phyloP scores from a whole-genome alignment of 768 basidiomycete species.

The Paxillus involutus region DNA sequence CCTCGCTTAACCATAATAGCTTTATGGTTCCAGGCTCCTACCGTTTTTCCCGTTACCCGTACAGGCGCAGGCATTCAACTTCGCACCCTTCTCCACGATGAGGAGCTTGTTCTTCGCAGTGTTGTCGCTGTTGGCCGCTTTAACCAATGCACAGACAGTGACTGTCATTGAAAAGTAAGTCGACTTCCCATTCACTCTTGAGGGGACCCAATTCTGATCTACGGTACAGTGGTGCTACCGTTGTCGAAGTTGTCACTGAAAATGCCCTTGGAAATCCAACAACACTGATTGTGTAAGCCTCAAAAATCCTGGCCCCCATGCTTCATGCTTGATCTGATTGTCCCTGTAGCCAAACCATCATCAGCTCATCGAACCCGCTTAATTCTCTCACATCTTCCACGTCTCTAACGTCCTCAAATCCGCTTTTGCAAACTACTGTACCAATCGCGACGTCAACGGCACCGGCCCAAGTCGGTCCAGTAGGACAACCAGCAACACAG shows the following conservation, averaged over 20 bases:
- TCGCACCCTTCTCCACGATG: slow-evolving; percentile 15
- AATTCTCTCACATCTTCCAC: slow-evolving; percentile 12
- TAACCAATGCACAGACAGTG: slow-evolving; percentile 43
- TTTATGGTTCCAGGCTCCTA: background rate
- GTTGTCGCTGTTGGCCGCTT: slow-evolving; percentile 17
- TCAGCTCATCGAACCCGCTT: slow-evolving; percentile 7
- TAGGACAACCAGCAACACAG: slow-evolving; percentile 50
- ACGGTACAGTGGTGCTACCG: slow-evolving; percentile 41
- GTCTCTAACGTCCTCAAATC: slow-evolving; percentile 16
- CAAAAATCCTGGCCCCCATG: background rate
- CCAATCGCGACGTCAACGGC: slow-evolving; percentile 22
- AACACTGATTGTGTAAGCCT: slow-evolving; percentile 45
- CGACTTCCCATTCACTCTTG: background rate
- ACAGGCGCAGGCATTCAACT: background rate
- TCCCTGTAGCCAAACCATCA: slow-evolving; percentile 12
- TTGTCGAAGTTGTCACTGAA: slow-evolving; percentile 48
- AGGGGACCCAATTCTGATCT: slow-evolving; percentile 11
- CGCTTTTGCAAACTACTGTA: slow-evolving; percentile 15
- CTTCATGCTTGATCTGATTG: slow-evolving; percentile 5
- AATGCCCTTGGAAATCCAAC: slow-evolving; percentile 38
- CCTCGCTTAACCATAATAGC: background rate
- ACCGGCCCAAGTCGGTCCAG: slow-evolving; percentile 33
- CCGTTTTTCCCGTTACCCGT: background rate
- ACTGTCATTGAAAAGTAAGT: slow-evolving; percentile 51
- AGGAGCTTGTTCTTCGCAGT: slow-evolving; percentile 11